A percentile compares a stretch with the other conserved stretches of the same genome.
Evolutionary conservation across 2,329 filamentous ascomycete genomes (phyloP).

Genomic region (Aspergillus oerlinghausenensis): DNA sequence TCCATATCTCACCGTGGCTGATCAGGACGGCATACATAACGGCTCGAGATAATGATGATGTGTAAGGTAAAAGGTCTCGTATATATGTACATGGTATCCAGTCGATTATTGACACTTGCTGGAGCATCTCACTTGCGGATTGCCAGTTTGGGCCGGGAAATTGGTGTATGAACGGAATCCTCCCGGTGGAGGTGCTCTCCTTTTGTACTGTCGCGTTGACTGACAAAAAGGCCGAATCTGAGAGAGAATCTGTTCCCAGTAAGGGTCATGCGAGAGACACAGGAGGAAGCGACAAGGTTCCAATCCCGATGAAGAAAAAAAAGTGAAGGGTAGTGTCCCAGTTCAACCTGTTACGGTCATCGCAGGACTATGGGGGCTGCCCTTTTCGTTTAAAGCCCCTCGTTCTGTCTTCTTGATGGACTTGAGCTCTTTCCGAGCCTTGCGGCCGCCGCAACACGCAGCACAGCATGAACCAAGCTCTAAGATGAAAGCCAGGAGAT

Average conservation of each 20-base stretch:
- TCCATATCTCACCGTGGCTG: not conserved
- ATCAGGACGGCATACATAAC: not conserved
- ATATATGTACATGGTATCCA: not conserved
- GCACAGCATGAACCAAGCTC: conserved; percentile 77
- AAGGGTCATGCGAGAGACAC: not conserved
- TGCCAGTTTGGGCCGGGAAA: not conserved
- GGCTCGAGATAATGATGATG: not conserved
- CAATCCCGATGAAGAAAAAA: not conserved
- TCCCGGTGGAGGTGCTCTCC: not conserved
- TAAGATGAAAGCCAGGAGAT: conserved; percentile 65
- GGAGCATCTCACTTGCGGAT: not conserved
- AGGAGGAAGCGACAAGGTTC: not conserved
- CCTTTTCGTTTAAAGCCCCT: conserved; percentile 16
- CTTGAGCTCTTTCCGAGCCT: conserved; percentile 32
- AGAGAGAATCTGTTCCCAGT: not conserved
- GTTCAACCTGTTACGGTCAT: conserved; percentile 1
- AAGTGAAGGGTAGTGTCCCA: not conserved
- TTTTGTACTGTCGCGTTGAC: not conserved
- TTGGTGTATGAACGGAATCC: no score
- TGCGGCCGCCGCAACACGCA: conserved; percentile 39
- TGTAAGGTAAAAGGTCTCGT: not conserved
- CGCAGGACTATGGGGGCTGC: conserved; percentile 5
- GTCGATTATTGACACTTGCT: not conserved
- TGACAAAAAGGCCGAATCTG: not conserved
- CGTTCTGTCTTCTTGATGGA: not conserved